A percentile compares a stretch with the other conserved stretches of the same genome.
These are phyloP conservation scores for Claviceps sp. DNA, from an alignment of 2,329 filamentous ascomycete genomes.

Conservation along the genomic window DNA sequence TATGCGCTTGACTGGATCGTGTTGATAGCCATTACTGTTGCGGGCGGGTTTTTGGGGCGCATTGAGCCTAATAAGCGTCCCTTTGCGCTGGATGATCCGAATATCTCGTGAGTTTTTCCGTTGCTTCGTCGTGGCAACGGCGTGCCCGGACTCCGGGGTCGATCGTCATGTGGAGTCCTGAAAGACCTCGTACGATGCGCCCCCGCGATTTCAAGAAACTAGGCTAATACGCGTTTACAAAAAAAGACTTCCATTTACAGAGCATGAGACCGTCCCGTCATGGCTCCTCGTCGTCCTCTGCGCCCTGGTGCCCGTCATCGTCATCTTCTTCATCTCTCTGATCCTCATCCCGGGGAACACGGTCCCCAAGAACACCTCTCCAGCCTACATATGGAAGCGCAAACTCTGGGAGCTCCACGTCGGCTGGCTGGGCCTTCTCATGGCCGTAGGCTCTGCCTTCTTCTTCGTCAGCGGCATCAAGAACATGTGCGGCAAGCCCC, in stretches of 20 bases:
- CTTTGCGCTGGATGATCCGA: conserved; percentile 57
- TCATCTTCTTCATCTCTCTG: conserved; percentile 57
- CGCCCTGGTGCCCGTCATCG: conserved; percentile 48
- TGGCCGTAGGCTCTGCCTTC: conserved; percentile 59
- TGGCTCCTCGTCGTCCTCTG: conserved; percentile 51
- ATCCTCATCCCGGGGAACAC: conserved; percentile 60
- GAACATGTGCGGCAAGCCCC: conserved; percentile 54
- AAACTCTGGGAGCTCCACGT: conserved; percentile 87
- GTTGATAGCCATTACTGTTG: conserved; percentile 43
- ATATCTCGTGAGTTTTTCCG: conserved; percentile 48
- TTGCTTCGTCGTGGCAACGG: not conserved
- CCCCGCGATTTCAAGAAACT: not conserved
- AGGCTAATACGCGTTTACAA: not conserved
- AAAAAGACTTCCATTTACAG: conserved; percentile 52
- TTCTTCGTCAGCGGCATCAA: conserved; percentile 81
- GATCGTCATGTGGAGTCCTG: not conserved
- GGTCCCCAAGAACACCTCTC: conserved; percentile 48
- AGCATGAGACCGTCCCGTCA: conserved; percentile 58
- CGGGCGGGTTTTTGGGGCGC: conserved; percentile 45
- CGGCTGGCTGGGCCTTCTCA: conserved; percentile 67
- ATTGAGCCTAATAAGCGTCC: conserved; percentile 53
- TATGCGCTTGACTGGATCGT: conserved; percentile 66
- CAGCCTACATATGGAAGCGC: conserved; percentile 55
- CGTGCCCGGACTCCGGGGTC: not conserved
- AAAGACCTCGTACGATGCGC: not conserved